Evolutionary conservation across 768 basidiomycete species (phyloP), one percentile per base, ranked within the genome.

Genomic region (Pulveroboletus sp.): DNA sequence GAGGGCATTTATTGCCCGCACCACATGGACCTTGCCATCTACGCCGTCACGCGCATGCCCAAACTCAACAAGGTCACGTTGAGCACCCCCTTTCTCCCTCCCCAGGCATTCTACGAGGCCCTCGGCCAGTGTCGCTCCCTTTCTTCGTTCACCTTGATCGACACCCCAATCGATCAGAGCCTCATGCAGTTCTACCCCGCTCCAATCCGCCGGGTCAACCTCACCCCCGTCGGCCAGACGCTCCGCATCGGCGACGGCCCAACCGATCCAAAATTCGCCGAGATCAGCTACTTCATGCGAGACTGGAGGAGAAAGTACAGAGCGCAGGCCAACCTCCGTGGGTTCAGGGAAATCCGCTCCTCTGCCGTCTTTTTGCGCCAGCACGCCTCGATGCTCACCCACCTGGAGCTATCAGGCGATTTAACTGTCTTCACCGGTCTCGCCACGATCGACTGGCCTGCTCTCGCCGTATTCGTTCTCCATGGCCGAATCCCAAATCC

Each of bases 251-350:
- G 68, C 4, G 68, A 69, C 46, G 68, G 69, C 38, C 64, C 64
- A 8, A 66, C 62, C 1, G 66, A 70, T 33, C 59, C 66, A 44
- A 61, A 57, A 33, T 64, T 69, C 33, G 47, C 65, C 30, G 68
- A 69, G 17, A 62, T 62, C 38, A 60, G 53, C 21, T 69, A 69
- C 55, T 70, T 64, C 11, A 69, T 69, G 57, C 63, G 68, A 0
- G 69, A 67, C 35, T 69, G 68, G 68, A 56, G 67, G 47, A 66
- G 65, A 55, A 69, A 69, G 37, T 64, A 69, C 46, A 71, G 66
- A 42, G 56, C 62, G 0, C 68, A 69, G 33, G 59, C 63, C 3
- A 59, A 58, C 46, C 53, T 59, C 37, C 68, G 69, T 12, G 65
- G 66, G 3, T 56, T 43, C 21, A 54, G 61, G 50, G 68, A 69